Base-by-base conservation (phyloP, 1,284 basidiomycete species). In the Marasmius sp. region DNA sequence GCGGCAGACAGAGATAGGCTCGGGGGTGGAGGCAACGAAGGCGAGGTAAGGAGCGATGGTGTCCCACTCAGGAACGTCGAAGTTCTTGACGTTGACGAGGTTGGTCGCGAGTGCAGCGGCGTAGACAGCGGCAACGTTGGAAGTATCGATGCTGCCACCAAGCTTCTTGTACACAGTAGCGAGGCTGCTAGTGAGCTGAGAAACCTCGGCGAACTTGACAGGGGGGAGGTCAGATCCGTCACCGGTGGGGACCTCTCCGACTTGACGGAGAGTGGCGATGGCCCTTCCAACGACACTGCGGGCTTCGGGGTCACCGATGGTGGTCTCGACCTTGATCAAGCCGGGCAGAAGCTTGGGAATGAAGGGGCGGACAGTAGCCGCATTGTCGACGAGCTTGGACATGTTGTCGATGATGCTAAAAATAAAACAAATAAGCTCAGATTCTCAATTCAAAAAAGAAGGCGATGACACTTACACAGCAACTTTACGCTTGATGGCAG, bases 351-450 rank as follows among this genome's bases (percentile, higher is more conserved):
- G 89, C 80, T 94, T 95, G 73, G 95, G 95, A 68, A 98, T 77
- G 91, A 98, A 98, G 66, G 95, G 96, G 70, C 96, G 91, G 78
- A 98, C 95, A 61, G 94, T 97, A 79, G 94, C 82, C 68, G 93
- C 86, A 58, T 94, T 97, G 82, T 97, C 95, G 77, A 98, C 96
- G 72, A 98, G 90, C 85, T 97, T 98, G 76, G 95, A 79, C 95
- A 98, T 98, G 89, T 98, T 98, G 85, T 98, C 96, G 73, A 93
- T 85, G 71, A 98, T 97, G 72, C 88, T 91, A 72, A 41, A 56
- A 62, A 66, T 27, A 27, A 27, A 53, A 61, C 64, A 62, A 61
- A 38, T 67, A 22, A 70, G 50, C 57, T 63, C 64, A 47, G 22
- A 49, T 4, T 14, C 38, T 58, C 57, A 60, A 55, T 59, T 45